Conservation (phyloP, 148 eudicot genomes). For the Vaccinium darrowii region DNA sequence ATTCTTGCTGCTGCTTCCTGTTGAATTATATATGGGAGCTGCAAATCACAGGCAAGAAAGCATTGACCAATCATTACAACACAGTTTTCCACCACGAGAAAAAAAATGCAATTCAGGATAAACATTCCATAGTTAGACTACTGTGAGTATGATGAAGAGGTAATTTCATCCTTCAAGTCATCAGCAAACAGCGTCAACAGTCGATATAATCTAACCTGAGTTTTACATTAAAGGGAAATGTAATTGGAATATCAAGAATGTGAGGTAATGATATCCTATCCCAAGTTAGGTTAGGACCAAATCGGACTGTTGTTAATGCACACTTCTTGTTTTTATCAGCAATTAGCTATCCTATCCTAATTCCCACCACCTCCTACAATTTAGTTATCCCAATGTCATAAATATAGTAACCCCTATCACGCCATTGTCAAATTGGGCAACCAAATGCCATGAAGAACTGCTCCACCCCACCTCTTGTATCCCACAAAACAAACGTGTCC, state of each 20-base stretch:
- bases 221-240: background rate
- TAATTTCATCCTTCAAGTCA: background rate
- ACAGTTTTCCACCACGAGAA: conserved; percentile 17
- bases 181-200: background rate
- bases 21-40: conserved; percentile 26
- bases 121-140: background rate
- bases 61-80: background rate
- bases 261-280: background rate
- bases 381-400: background rate
- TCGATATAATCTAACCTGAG: background rate
- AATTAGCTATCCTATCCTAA: background rate
- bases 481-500: background rate
- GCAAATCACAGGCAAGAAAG: conserved; percentile 13
- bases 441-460: background rate
- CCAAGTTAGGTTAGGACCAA: background rate
- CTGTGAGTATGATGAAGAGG: background rate
- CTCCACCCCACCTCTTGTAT: background rate
- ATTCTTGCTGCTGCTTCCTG: conserved; percentile 40
- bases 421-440: background rate
- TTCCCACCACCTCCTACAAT: background rate
- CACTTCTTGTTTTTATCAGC: background rate
- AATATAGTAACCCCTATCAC: background rate
- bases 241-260: background rate
- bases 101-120: background rate
- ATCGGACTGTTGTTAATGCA: background rate